Percentiles rank a stretch among this genome's conserved stretches.
phyloP scores from a whole-genome alignment of 2,329 filamentous ascomycete species.

The Stemphylium beticola region DNA sequence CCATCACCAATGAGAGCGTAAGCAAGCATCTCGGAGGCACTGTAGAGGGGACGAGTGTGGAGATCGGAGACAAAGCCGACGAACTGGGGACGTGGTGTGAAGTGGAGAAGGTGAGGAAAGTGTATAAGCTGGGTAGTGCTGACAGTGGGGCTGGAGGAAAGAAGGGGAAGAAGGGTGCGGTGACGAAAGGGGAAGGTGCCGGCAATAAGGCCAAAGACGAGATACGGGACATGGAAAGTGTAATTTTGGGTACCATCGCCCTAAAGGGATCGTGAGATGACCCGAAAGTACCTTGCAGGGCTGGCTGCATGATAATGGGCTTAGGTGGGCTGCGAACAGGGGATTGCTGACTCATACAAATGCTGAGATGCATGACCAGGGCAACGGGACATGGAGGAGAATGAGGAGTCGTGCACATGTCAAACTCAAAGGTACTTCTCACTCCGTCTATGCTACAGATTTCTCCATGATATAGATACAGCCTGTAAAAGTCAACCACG shows the following conservation, averaged over 20 bases:
- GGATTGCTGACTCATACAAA: neutral
- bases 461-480: slow-evolving; percentile 39
- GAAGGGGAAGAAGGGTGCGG: slow-evolving; percentile 43
- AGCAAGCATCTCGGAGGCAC: slow-evolving; percentile 29
- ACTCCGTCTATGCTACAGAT: slow-evolving; percentile 45
- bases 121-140: slow-evolving; percentile 77
- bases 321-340: slow-evolving; percentile 8
- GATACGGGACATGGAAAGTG: slow-evolving; percentile 67
- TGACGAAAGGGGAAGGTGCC: slow-evolving; percentile 15
- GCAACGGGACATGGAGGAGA: neutral
- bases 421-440: slow-evolving; percentile 26
- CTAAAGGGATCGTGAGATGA: slow-evolving; percentile 64
- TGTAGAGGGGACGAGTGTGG: slow-evolving; percentile 35
- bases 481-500: slow-evolving; percentile 16
- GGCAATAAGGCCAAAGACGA: slow-evolving; percentile 50
- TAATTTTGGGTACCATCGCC: slow-evolving; percentile 79
- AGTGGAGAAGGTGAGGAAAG: slow-evolving; percentile 74
- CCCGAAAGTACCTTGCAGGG: neutral
- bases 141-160: slow-evolving; percentile 49
- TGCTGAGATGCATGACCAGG: neutral
- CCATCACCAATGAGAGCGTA: slow-evolving; percentile 35
- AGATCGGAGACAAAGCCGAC: slow-evolving; percentile 23
- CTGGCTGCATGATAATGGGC: no score
- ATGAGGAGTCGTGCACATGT: slow-evolving; percentile 1
- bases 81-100: slow-evolving; percentile 60